A percentile compares a stretch with the other conserved stretches of the same genome.
Conservation (phyloP, 2,329 filamentous ascomycete species). For the Colletotrichum eremochloae region DNA sequence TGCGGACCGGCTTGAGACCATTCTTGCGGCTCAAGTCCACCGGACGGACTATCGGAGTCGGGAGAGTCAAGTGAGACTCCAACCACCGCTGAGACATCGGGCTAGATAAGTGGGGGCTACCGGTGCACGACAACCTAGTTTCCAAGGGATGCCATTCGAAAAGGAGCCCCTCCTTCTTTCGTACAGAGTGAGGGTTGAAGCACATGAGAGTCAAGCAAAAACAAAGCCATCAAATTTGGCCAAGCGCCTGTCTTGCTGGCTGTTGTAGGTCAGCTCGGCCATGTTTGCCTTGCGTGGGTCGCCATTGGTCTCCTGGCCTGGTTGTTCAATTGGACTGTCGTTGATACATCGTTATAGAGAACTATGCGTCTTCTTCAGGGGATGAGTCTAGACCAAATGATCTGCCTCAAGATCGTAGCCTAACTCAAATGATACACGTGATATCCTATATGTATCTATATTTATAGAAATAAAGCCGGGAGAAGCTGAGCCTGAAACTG, state of each 20-base stretch:
- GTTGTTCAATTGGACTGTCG: not conserved
- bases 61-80: slow-evolving; percentile 3
- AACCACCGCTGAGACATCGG: slow-evolving; percentile 2
- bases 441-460: not conserved
- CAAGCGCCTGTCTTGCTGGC: not conserved
- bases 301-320: not conserved
- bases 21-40: not conserved
- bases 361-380: not conserved
- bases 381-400: too few relatives aligned
- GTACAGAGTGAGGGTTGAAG: not conserved
- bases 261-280: not conserved
- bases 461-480: not conserved
- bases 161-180: not conserved
- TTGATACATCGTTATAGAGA: not conserved
- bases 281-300: not conserved
- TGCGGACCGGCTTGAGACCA: not conserved
- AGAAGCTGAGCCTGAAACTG: not conserved
- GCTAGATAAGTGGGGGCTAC: not conserved
- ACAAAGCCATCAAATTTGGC: not conserved
- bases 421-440: not conserved
- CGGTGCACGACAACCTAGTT: not conserved
- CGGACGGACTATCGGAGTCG: not conserved
- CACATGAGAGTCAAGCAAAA: slow-evolving; percentile 8
- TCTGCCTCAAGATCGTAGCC: not conserved
- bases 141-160: slow-evolving; percentile 1